These are phyloP conservation scores for Cucurbita pepo DNA, from an alignment of 306 rosid species.

Conservation along the genomic window DNA sequence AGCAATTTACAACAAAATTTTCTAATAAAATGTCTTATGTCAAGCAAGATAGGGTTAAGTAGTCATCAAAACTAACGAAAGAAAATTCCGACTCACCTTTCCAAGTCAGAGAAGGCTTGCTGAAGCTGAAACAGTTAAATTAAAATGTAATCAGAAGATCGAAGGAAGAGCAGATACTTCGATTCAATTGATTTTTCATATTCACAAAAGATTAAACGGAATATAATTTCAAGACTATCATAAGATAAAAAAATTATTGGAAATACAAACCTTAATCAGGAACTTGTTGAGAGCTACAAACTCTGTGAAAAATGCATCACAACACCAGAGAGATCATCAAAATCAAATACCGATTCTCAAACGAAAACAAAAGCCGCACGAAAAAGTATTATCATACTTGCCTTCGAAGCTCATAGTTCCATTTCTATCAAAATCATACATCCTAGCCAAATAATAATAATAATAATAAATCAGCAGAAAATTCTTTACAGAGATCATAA, in stretches of 20 bases:
- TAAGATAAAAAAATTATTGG: not conserved
- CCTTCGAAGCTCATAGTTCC: conserved; percentile 88
- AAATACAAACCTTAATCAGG: conserved; percentile 56
- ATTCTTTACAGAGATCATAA: not conserved
- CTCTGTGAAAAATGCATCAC: conserved; percentile 23
- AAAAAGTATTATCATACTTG: not conserved
- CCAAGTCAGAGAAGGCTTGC: conserved; percentile 66
- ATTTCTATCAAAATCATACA: conserved; percentile 83
- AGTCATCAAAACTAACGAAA: not conserved
- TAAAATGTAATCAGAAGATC: not conserved
- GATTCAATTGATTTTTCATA: not conserved
- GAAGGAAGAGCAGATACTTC: not conserved
- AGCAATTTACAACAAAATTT: not conserved
- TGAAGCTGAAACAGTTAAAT: conserved; percentile 49
- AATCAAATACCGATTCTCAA: not conserved
- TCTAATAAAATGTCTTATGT: not conserved
- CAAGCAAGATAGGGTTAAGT: not conserved
- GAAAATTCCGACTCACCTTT: conserved; percentile 32
- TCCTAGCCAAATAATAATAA: conserved; percentile 19
- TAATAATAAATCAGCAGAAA: not conserved
- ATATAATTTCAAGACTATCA: not conserved
- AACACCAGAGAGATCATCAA: not conserved
- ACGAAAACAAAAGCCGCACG: not conserved
- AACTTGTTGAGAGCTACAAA: conserved; percentile 77
- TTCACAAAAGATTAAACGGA: not conserved